These are phyloP conservation scores for Podospora appendiculata DNA, from an alignment of 495 filamentous ascomycete genomes.

Conservation along the genomic window DNA sequence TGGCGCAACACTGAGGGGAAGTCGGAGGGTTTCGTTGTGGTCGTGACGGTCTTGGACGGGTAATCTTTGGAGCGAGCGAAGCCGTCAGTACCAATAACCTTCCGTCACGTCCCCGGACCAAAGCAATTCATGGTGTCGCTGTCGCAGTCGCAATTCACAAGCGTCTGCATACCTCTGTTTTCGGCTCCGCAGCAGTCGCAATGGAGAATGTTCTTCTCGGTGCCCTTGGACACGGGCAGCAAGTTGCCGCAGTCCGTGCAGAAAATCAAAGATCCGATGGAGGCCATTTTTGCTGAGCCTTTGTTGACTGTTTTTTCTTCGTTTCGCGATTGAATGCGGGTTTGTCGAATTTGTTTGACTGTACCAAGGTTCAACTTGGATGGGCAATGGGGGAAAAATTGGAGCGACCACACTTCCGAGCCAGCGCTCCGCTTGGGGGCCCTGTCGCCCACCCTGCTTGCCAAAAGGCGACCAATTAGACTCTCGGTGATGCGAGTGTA, in stretches of 20 bases:
- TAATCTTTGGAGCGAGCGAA: constrained; percentile 48
- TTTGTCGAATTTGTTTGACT: background rate
- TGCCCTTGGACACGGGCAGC: constrained; percentile 69
- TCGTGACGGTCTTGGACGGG: constrained; percentile 71
- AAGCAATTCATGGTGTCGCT: background rate
- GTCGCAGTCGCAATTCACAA: background rate
- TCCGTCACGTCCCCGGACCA: no score
- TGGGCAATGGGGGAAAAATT: no score
- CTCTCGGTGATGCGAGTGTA: no score
- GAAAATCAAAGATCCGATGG: constrained; percentile 85
- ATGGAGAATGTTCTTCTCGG: constrained; percentile 61
- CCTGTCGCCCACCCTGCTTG: no score
- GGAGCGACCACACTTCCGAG: no score
- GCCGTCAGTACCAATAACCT: background rate
- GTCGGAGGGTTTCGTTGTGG: constrained; percentile 71
- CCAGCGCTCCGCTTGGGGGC: no score
- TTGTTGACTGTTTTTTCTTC: background rate
- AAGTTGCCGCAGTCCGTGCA: constrained; percentile 92
- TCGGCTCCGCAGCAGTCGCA: constrained; percentile 81
- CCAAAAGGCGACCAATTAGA: no score
- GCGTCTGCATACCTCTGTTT: constrained; percentile 75
- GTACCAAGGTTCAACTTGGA: no score
- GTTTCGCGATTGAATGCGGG: background rate
- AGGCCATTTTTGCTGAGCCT: constrained; percentile 51
- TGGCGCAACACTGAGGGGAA: constrained; percentile 83